Evolutionary conservation across 306 rosid genomes (phyloP).

Genomic region (Geum urbanum): DNA sequence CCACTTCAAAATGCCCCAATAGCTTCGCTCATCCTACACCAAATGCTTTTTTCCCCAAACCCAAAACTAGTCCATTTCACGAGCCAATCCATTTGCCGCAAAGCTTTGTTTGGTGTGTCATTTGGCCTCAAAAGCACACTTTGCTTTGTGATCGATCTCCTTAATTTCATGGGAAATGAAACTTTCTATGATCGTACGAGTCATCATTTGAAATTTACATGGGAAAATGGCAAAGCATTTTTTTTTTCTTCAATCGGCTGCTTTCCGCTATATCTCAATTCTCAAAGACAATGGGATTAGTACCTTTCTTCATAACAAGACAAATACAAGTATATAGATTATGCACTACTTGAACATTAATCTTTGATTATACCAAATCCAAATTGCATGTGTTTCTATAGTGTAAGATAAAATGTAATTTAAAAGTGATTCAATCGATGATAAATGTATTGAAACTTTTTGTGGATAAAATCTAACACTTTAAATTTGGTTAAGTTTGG

Average conservation of each 20-base stretch:
- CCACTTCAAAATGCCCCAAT: conserved; percentile 1
- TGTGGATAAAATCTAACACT: no score
- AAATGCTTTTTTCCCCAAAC: neutral
- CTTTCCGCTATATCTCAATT: neutral
- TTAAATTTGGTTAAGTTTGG: no score
- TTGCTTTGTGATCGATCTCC: neutral
- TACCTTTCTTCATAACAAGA: conserved; percentile 21
- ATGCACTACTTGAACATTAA: conserved; percentile 15
- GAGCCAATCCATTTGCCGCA: neutral
- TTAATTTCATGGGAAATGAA: neutral
- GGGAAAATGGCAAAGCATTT: no score
- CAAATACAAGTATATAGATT: conserved; percentile 19
- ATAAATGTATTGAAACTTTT: no score
- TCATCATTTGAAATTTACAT: neutral
- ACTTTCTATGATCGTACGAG: neutral
- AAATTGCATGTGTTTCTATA: neutral
- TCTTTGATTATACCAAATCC: conserved; percentile 9
- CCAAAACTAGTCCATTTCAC: neutral
- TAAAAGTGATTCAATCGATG: no score
- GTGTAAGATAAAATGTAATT: no score
- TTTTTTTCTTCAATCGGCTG: no score
- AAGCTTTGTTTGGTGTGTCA: neutral
- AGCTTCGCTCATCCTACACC: neutral
- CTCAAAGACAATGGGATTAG: conserved; percentile 1
- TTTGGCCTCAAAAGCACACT: conserved; percentile 5